phyloP scores from a whole-genome alignment of 164 flowering plant genomes.

The Taxillus chinensis region DNA sequence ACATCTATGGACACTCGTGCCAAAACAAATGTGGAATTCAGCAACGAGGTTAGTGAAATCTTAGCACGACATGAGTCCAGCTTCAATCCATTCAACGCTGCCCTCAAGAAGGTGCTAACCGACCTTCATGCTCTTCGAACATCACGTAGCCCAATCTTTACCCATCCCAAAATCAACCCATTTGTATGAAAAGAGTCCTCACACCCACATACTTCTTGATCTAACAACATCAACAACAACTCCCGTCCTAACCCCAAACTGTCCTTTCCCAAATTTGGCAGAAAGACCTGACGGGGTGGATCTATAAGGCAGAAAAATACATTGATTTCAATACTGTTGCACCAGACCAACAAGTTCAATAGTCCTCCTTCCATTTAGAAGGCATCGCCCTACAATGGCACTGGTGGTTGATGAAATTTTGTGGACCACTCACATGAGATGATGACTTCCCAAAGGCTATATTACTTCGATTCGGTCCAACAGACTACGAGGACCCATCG shows the following conservation, averaged over 20 bases:
- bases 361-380: neutral
- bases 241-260: neutral
- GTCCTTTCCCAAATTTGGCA: neutral
- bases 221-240: neutral
- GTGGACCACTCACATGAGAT: slow-evolving; percentile 1
- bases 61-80: neutral
- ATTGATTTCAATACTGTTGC: slow-evolving; percentile 1
- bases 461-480: neutral
- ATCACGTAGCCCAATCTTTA: slow-evolving; percentile 1
- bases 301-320: too few relatives aligned
- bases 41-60: neutral
- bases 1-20: neutral
- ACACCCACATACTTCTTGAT: slow-evolving; percentile 1
- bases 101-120: neutral
- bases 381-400: slow-evolving; percentile 1
- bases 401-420: slow-evolving; percentile 1
- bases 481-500: neutral
- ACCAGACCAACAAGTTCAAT: neutral
- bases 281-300: neutral
- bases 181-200: neutral
- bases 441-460: neutral
- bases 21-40: slow-evolving; percentile 1
- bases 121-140: neutral
- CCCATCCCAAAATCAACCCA: slow-evolving; percentile 3
- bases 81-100: neutral